Percentiles rank a stretch among this genome's conserved stretches.
phyloP scores from a whole-genome alignment of 2,329 filamentous ascomycete genomes.

The Aspergillus quadricinctus region DNA sequence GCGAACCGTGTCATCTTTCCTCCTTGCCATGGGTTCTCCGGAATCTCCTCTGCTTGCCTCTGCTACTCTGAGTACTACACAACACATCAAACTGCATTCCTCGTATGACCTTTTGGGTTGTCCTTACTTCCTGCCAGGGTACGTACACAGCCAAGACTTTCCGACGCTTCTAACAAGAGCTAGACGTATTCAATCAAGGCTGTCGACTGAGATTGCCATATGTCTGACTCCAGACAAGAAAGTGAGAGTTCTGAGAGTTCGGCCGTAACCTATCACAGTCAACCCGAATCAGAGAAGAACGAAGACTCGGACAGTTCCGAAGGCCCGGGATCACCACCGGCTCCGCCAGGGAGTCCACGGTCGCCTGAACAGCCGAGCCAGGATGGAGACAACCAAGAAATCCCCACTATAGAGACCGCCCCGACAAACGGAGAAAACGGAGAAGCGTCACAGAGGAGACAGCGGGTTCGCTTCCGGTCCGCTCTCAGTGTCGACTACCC shows the following conservation, averaged over 20 bases:
- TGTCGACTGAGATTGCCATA: background rate
- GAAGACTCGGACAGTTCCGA: background rate
- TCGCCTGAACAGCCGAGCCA: background rate
- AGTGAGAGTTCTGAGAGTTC: conserved; percentile 8
- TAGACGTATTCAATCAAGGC: background rate
- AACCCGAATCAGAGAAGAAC: background rate
- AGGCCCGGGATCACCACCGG: background rate
- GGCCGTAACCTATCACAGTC: conserved; percentile 8
- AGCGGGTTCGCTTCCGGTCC: conserved; percentile 17
- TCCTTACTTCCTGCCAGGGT: background rate
- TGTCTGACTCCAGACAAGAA: background rate
- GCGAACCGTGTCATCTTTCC: background rate
- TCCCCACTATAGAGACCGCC: background rate
- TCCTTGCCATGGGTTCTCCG: too few relatives aligned
- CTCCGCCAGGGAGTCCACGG: background rate
- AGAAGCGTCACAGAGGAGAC: background rate
- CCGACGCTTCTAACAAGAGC: background rate
- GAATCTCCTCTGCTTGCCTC: background rate
- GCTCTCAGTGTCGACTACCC: background rate
- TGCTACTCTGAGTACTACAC: background rate
- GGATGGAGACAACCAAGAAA: background rate
- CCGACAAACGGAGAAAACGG: background rate
- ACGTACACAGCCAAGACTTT: background rate
- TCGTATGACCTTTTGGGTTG: too few relatives aligned
- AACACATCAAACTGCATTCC: background rate